phyloP scores from a whole-genome alignment of 1,139 yeast genomes.

The Lodderomyces theae region DNA sequence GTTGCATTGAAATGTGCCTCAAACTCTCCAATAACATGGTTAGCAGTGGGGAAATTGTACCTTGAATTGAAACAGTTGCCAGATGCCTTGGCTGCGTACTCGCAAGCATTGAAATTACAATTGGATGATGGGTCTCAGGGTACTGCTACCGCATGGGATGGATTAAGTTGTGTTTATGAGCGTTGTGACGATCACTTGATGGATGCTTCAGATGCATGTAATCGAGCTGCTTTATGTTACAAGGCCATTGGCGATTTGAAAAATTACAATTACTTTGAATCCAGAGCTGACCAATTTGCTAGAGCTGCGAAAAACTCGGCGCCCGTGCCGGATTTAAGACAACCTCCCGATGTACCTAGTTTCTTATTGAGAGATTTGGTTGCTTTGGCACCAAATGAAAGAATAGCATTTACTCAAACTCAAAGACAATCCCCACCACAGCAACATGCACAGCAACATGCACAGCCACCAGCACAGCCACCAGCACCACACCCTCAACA shows the following conservation, averaged over 20 bases:
- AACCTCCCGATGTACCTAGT: constrained; percentile 51
- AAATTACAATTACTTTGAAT: constrained; percentile 40
- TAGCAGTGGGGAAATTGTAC: constrained; percentile 62
- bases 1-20: constrained; percentile 55
- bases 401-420: constrained; percentile 38
- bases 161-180: constrained; percentile 61
- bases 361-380: constrained; percentile 47
- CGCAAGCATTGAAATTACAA: constrained; percentile 57
- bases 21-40: constrained; percentile 58
- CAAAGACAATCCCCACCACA: constrained; percentile 13
- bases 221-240: constrained; percentile 50
- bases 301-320: constrained; percentile 43
- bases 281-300: constrained; percentile 39
- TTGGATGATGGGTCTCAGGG: constrained; percentile 49
- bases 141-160: constrained; percentile 65
- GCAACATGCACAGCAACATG: constrained; percentile 11
- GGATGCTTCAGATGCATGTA: constrained; percentile 61
- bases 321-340: constrained; percentile 43
- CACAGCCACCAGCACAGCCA: constrained; percentile 12
- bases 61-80: constrained; percentile 57
- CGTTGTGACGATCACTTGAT: constrained; percentile 57
- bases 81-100: constrained; percentile 65
- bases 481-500: constrained; percentile 14
- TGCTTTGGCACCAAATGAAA: constrained; percentile 40
- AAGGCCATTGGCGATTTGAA: constrained; percentile 46